Evolutionary conservation across 306 rosid genomes (phyloP), one percentile per base, ranked within the genome.

Genomic region (Ormosia emarginata): DNA sequence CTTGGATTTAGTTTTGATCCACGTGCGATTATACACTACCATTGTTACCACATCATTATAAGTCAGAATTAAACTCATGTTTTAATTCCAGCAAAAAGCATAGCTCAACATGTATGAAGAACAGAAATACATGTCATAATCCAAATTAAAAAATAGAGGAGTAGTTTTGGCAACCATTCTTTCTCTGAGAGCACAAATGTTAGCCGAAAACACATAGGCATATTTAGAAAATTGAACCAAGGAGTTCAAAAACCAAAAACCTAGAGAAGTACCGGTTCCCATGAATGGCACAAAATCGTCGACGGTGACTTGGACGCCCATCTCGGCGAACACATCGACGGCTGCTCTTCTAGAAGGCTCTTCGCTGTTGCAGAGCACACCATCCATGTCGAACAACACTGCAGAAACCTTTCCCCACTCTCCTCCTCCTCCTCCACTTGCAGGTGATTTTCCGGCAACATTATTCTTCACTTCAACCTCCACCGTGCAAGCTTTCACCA

Each of bases 381-480:
- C 99, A 30, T 95, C 99, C 99, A 95, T 95, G 82, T 95, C 99
- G 82, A 95, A 95, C 80, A 93, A 56, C 79, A 95, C 98, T 1
- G 98, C 98, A 3, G 99, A 91, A 34, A 95, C 98, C 77, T 90
- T 92, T 36, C 91, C 97, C 98, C 99, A 95, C 14, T 84, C 90
- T 37, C 41, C 84, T 56, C 73, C 84, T 56, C 73, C 49, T 39
- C 33, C 72, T 67, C n/a, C 71, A n/a, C 39, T 4, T 1, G 62
- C 80, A 18, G 87, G 59, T 58, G 90, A 84, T 29, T 81, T 84
- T 37, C 50, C 83, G 8, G 66, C 71, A 6, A 69, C 86, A 40
- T 11, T 46, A 46, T 57, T 84, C 86, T 82, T 91, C 90, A 83
- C 87, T 68, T 92, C 93, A 53, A 87, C 94, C 34, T 88, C 87